A percentile compares a stretch with the other conserved stretches of the same genome.
These are phyloP conservation scores for Penicillium brasilianum DNA, from an alignment of 2,329 filamentous ascomycete genomes.

Conservation along the genomic window DNA sequence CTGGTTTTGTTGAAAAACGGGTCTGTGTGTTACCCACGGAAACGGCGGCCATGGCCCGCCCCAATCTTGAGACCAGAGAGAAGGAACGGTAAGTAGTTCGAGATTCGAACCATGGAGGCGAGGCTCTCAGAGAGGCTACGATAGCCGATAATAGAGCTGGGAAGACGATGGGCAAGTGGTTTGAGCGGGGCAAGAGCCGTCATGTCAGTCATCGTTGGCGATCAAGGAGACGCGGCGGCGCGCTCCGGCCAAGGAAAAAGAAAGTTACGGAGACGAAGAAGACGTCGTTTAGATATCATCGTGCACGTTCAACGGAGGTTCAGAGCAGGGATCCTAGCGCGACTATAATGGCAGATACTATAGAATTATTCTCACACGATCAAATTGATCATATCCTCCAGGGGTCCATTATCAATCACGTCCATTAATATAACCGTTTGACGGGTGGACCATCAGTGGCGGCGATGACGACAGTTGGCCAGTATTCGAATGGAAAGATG, in stretches of 20 bases:
- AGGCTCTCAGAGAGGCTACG: neutral
- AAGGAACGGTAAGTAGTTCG: neutral
- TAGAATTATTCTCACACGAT: neutral
- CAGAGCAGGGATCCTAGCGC: neutral
- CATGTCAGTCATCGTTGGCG: neutral
- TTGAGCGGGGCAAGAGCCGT: neutral
- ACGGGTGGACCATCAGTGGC: constrained; percentile 20
- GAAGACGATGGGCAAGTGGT: neutral
- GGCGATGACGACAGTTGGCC: constrained; percentile 20
- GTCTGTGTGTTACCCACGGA: constrained; percentile 4
- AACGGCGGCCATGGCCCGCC: neutral
- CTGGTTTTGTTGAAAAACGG: neutral
- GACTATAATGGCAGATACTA: neutral
- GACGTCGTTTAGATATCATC: constrained; percentile 7
- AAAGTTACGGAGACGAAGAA: neutral
- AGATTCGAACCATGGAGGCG: neutral
- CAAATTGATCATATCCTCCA: neutral
- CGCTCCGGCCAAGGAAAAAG: neutral
- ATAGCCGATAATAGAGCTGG: neutral
- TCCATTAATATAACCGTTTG: neutral
- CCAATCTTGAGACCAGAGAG: neutral
- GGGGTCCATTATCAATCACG: neutral
- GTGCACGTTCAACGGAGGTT: neutral
- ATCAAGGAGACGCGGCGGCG: neutral
- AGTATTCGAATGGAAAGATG: neutral